These are phyloP conservation scores for Stephania yunnanensis DNA, from an alignment of 164 flowering plant species.

Conservation along the genomic window DNA sequence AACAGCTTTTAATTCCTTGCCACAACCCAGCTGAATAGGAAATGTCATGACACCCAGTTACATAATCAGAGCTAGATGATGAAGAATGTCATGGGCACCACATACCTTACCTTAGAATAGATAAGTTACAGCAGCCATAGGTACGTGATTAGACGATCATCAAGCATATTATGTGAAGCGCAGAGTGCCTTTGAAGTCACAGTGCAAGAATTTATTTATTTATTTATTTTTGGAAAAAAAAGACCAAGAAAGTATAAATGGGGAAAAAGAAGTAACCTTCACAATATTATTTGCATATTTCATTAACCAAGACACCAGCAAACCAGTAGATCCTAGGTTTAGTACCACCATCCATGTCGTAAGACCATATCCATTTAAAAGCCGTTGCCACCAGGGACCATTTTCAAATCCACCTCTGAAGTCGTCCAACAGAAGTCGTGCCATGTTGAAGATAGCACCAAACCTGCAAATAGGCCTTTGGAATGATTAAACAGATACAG, in stretches of 20 bases:
- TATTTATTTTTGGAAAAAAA: neutral
- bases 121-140: neutral
- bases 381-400: conserved; percentile 95
- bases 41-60: neutral
- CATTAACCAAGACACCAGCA: conserved; percentile 97
- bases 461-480: conserved; percentile 41
- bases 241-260: neutral
- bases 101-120: neutral
- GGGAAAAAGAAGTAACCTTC: conserved; percentile 43
- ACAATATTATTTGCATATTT: conserved; percentile 92
- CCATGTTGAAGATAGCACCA: conserved; percentile 86
- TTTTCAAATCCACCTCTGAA: conserved; percentile 79
- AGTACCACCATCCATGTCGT: conserved; percentile 93
- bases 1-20: neutral
- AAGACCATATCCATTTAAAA: conserved; percentile 69
- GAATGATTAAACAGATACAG: conserved; percentile 4
- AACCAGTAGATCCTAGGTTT: conserved; percentile 86
- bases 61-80: neutral
- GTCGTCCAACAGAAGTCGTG: conserved; percentile 68
- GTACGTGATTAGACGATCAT: neutral
- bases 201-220: neutral
- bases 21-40: neutral
- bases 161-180: neutral
- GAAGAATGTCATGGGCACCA: neutral
- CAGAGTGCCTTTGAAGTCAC: neutral